Percentiles rank a stretch among this genome's conserved stretches.
phyloP scores from a whole-genome alignment of 768 basidiomycete species.

The Dendrothele bispora region DNA sequence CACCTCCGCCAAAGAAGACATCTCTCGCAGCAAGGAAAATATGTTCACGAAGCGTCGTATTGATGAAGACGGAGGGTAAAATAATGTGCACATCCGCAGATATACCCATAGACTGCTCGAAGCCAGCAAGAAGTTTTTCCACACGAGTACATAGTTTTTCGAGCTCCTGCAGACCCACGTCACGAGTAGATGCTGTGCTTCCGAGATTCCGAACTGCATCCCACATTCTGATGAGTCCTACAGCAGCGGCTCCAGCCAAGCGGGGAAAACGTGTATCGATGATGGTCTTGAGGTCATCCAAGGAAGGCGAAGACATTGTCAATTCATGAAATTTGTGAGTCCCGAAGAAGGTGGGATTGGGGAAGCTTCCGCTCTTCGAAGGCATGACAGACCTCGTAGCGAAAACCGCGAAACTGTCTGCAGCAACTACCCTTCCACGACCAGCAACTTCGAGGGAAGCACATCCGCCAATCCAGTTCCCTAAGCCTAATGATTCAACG shows the following conservation, averaged over 20 bases:
- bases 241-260: slow-evolving; percentile 48
- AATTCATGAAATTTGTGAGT: slow-evolving; percentile 83
- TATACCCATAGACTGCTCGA: slow-evolving; percentile 43
- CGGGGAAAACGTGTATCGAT: slow-evolving; percentile 64
- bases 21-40: slow-evolving; percentile 88
- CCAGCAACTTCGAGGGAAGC: slow-evolving; percentile 74
- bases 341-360: slow-evolving; percentile 75
- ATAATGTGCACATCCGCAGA: slow-evolving; percentile 23
- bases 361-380: slow-evolving; percentile 46
- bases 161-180: slow-evolving; percentile 76
- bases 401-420: slow-evolving; percentile 81
- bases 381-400: slow-evolving; percentile 76
- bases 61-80: slow-evolving; percentile 56
- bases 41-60: slow-evolving; percentile 80
- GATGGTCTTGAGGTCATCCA: slow-evolving; percentile 70
- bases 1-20: slow-evolving; percentile 82
- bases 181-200: slow-evolving; percentile 50
- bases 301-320: slow-evolving; percentile 55
- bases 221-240: slow-evolving; percentile 71
- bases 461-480: slow-evolving; percentile 74
- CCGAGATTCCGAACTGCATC: slow-evolving; percentile 52
- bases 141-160: slow-evolving; percentile 83
- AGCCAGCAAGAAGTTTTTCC: slow-evolving; percentile 55
- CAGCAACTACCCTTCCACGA: slow-evolving; percentile 71
- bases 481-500: slow-evolving; percentile 65